Evolutionary conservation across 2,329 filamentous ascomycete genomes (phyloP), one percentile per base, ranked within the genome.

Genomic region (Ceratocystis albifundus): DNA sequence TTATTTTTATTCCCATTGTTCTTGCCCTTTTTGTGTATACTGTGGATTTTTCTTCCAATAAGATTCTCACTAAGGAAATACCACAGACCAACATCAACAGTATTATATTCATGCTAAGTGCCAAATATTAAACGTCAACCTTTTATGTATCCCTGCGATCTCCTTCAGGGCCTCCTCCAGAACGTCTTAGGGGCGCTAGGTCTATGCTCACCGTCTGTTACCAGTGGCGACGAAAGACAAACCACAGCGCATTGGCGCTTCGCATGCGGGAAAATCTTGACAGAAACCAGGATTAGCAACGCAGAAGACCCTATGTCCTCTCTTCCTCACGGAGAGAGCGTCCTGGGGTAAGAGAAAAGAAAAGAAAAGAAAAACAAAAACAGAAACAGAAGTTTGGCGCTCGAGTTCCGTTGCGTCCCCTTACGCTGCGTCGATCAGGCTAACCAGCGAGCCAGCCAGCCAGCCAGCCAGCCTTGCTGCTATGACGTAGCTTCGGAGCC

Each of bases 181-280:
- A 2, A 6, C 20, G 20, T 28, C 48, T 28, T 53, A 15, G 10
- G 48, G 8, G 12, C 20, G 48, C 17, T 17, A 22, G 22, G 55
- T 15, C 55, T 25, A 36, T 59, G 28, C 55, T 59, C 55, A 59
- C 55, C 17, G 55, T 59, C 55, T 36, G 55, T 59, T 36, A 59
- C 55, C 28, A 59, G 3, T 36, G 55, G 28, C 28, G 55, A 59
- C 55, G 55, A 59, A 30, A 59, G 25, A 36, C 55, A 15, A 17
- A 32, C 12, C 28, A n/a, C n/a, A n/a, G 55, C 6, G 55, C 55
- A 59, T 30, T 32, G 55, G 55, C 28, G 36, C 36, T 41, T 41
- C 36, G 36, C 36, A 12, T 41, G 4, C 36, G 10, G 36, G 36
- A 10, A 15, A 41, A 41, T 41, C 36, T 41, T 41, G 36, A 41